phyloP scores from a whole-genome alignment of 2,329 filamentous ascomycete genomes.

The Fusarium annulatum region DNA sequence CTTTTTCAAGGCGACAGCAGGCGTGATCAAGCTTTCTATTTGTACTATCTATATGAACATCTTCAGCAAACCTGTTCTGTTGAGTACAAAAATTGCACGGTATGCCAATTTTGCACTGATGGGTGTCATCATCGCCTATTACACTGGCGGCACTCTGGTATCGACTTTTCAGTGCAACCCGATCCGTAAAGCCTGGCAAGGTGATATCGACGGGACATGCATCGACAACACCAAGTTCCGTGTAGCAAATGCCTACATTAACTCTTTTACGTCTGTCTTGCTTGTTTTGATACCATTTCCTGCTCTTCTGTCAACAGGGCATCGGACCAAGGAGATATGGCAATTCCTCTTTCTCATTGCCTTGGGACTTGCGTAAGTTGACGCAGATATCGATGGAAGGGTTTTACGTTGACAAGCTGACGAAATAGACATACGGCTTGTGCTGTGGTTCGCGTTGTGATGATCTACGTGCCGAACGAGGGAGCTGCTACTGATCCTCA shows the following conservation, averaged over 20 bases:
- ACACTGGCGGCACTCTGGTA: background rate
- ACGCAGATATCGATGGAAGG: no score
- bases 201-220: background rate
- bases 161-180: background rate
- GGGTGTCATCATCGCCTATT: background rate
- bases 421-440: background rate
- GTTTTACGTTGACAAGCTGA: background rate
- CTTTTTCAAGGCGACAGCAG: background rate
- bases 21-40: background rate
- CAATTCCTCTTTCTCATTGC: background rate
- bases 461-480: background rate
- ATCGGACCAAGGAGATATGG: background rate
- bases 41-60: slow-evolving; percentile 4
- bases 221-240: background rate
- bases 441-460: background rate
- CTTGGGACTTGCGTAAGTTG: background rate
- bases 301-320: background rate
- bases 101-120: background rate
- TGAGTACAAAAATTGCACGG: background rate
- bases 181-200: background rate
- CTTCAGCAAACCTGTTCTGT: background rate
- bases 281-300: background rate
- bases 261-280: background rate
- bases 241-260: background rate
- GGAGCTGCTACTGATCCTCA: background rate